A percentile compares a stretch with the other conserved stretches of the same genome.
Conservation (phyloP, 1,284 basidiomycete species). For the Sphagnurus paluster region DNA sequence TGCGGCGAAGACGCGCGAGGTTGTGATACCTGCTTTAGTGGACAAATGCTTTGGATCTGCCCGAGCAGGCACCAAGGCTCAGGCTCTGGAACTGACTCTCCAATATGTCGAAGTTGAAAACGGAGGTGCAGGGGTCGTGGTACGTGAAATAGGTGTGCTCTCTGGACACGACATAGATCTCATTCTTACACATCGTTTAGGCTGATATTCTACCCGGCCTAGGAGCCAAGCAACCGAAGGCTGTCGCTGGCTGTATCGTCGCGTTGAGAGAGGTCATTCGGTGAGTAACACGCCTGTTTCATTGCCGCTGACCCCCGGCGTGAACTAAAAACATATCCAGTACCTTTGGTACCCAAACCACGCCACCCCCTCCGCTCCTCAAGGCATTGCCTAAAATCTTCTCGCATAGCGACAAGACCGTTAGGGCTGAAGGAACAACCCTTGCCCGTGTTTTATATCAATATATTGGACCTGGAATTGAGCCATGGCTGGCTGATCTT, state of each 20-base stretch:
- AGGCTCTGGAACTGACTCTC: constrained; percentile 83
- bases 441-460: constrained; percentile 84
- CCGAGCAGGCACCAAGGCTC: constrained; percentile 88
- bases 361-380: constrained; percentile 79
- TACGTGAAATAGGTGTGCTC: constrained; percentile 48
- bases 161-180: constrained; percentile 28
- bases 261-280: constrained; percentile 79
- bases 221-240: constrained; percentile 92
- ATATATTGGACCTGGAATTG: constrained; percentile 86
- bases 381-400: constrained; percentile 94
- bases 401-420: constrained; percentile 93
- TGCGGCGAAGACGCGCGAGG: constrained; percentile 78
- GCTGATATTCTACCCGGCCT: constrained; percentile 84
- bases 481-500: constrained; percentile 86
- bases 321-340: constrained; percentile 38
- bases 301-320: background rate
- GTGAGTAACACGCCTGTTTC: constrained; percentile 37
- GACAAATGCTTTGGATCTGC: constrained; percentile 96
- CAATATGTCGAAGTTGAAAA: constrained; percentile 97
- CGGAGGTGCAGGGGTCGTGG: constrained; percentile 83
- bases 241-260: constrained; percentile 80
- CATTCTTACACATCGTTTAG: constrained; percentile 42
- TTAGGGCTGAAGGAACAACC: constrained; percentile 87
- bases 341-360: constrained; percentile 78
- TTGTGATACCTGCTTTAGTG: constrained; percentile 86